Conservation (phyloP, 2,329 filamentous ascomycete species). For the Talaromyces verruculosus region DNA sequence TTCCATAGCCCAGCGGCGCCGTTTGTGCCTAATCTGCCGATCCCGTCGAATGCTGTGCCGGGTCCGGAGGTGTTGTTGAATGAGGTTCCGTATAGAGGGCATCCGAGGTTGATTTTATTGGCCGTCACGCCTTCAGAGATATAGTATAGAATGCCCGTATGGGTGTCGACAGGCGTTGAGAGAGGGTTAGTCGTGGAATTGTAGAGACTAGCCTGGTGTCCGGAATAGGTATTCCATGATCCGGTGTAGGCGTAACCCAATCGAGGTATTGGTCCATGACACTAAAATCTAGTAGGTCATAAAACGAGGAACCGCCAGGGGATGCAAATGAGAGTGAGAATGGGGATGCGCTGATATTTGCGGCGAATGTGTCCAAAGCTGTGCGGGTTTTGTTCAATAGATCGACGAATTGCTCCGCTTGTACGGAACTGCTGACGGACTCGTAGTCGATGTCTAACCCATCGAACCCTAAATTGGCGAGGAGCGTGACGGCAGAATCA, state of each 20-base stretch:
- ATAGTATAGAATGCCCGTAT: conserved; percentile 10
- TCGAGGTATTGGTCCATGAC: conserved; percentile 51
- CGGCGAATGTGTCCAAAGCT: conserved; percentile 5
- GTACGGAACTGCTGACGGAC: background rate
- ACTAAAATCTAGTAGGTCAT: conserved; percentile 44
- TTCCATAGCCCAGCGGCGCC: conserved; percentile 62
- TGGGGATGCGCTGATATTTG: conserved; percentile 3
- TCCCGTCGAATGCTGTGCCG: conserved; percentile 13
- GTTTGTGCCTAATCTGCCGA: conserved; percentile 34
- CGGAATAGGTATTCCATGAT: conserved; percentile 11
- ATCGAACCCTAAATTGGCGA: conserved; percentile 73
- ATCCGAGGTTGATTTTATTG: conserved; percentile 17
- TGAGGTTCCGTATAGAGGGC: conserved; percentile 7
- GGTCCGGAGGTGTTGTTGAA: conserved; percentile 16
- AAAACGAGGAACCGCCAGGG: conserved; percentile 43
- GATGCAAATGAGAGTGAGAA: conserved; percentile 28
- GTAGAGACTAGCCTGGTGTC: conserved; percentile 11
- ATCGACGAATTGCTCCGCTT: conserved; percentile 14
- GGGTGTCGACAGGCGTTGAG: conserved; percentile 9
- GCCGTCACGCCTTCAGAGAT: conserved; percentile 10
- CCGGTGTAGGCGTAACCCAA: conserved; percentile 72
- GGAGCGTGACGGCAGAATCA: conserved; percentile 65
- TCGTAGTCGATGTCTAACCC: conserved; percentile 48
- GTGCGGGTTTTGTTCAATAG: conserved; percentile 6
- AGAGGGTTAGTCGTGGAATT: background rate